Conservation (phyloP, 345 rosid species). For the Ailanthus altissimus region DNA sequence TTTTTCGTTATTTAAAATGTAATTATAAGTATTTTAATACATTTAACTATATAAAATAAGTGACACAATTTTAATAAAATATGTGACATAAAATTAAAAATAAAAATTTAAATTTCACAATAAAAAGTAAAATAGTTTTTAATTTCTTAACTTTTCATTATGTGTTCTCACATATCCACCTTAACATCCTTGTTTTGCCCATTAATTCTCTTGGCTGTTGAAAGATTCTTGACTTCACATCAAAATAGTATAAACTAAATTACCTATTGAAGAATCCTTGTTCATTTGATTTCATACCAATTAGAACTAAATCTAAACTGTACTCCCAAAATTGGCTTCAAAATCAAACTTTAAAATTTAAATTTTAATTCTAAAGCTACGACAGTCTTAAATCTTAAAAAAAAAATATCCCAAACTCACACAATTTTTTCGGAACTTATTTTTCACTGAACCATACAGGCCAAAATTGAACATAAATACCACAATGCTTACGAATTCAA, state of each 20-base stretch:
- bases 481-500: conserved; percentile 64
- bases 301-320: background rate
- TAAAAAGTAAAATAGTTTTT: no score
- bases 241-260: no score
- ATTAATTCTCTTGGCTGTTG: no score
- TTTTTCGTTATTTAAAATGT: no score
- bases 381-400: background rate
- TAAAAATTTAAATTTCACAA: no score
- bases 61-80: no score
- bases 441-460: background rate
- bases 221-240: no score
- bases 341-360: background rate
- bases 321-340: background rate
- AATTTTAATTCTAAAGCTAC: background rate
- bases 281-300: background rate
- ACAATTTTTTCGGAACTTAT: background rate
- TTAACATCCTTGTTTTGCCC: background rate
- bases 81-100: no score
- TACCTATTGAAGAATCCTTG: no score
- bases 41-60: no score
- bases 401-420: background rate
- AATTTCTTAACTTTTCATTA: background rate
- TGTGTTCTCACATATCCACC: background rate
- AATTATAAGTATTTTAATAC: no score
- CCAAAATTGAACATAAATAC: background rate